Evolutionary conservation across 225 moss, liverwort and hornwort species (phyloP).

Genomic region (Antitrichia curtipendula): DNA sequence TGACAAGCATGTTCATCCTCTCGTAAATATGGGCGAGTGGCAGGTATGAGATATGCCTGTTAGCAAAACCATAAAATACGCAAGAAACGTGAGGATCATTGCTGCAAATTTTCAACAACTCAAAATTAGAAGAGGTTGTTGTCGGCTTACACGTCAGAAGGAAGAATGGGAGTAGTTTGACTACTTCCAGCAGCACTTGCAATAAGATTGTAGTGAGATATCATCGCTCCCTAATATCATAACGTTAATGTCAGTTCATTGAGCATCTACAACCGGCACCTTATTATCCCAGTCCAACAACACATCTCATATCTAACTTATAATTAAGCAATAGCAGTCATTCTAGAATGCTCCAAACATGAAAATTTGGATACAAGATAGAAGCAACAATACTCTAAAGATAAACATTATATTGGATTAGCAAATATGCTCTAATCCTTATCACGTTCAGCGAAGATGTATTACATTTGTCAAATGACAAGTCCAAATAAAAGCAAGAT

Average conservation of each 20-base stretch:
- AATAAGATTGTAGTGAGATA: constrained; percentile 67
- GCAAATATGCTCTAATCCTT: background rate
- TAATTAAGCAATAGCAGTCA: background rate
- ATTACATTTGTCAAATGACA: background rate
- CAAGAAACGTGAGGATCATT: background rate
- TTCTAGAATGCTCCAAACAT: background rate
- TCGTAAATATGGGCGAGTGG: constrained; percentile 96
- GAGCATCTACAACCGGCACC: background rate
- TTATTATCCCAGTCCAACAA: background rate
- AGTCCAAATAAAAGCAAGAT: background rate
- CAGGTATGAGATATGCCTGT: constrained; percentile 71
- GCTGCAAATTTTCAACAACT: background rate
- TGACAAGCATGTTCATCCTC: constrained; percentile 60
- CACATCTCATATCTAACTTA: background rate
- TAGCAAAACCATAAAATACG: background rate
- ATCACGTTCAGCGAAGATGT: background rate
- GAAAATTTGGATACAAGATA: background rate
- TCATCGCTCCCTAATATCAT: constrained; percentile 62
- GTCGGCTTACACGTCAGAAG: constrained; percentile 56
- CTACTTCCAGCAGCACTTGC: constrained; percentile 70
- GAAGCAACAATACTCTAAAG: background rate
- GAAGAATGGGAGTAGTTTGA: background rate
- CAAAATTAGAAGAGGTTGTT: background rate
- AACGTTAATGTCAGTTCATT: background rate
- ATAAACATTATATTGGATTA: background rate